A percentile compares a stretch with the other conserved stretches of the same genome.
Conservation (phyloP, 768 basidiomycete genomes). For the Lactarius pseudohatsudake region DNA sequence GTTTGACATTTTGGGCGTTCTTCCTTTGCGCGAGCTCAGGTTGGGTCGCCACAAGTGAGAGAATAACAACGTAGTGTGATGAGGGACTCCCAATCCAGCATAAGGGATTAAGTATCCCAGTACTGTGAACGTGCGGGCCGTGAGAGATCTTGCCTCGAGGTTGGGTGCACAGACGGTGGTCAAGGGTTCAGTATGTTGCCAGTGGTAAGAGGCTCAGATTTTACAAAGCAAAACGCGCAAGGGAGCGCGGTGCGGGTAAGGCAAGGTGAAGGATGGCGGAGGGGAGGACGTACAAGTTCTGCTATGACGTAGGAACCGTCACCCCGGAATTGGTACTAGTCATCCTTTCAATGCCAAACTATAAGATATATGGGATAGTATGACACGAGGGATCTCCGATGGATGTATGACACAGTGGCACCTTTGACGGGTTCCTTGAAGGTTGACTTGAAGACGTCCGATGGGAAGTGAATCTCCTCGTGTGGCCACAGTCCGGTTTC, state of each 20-base stretch:
- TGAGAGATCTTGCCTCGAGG: slow-evolving; percentile 17
- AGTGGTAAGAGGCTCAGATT: slow-evolving; percentile 7
- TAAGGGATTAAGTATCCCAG: slow-evolving; percentile 21
- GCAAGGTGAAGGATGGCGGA: neutral
- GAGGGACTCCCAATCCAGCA: slow-evolving; percentile 4
- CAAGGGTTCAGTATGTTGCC: slow-evolving; percentile 23
- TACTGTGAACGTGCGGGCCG: neutral
- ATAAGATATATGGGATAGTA: slow-evolving; percentile 18
- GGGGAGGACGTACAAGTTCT: slow-evolving; percentile 4
- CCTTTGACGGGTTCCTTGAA: slow-evolving; percentile 20
- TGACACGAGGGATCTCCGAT: slow-evolving; percentile 26
- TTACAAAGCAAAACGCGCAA: slow-evolving; percentile 18
- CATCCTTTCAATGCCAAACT: slow-evolving; percentile 10
- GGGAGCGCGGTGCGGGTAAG: neutral
- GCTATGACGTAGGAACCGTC: neutral
- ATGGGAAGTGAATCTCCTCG: slow-evolving; percentile 8
- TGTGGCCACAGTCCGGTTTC: slow-evolving; percentile 23
- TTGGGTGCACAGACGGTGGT: slow-evolving; percentile 4
- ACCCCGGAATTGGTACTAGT: slow-evolving; percentile 15
- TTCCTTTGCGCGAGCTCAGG: neutral
- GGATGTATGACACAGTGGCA: slow-evolving; percentile 8
- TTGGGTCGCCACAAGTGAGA: neutral
- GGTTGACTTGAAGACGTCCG: slow-evolving; percentile 9
- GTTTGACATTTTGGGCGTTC: neutral
- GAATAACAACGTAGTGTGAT: slow-evolving; percentile 25